phyloP scores from a whole-genome alignment of 176 grass and related monocot species.

The Aegilops tauschii region DNA sequence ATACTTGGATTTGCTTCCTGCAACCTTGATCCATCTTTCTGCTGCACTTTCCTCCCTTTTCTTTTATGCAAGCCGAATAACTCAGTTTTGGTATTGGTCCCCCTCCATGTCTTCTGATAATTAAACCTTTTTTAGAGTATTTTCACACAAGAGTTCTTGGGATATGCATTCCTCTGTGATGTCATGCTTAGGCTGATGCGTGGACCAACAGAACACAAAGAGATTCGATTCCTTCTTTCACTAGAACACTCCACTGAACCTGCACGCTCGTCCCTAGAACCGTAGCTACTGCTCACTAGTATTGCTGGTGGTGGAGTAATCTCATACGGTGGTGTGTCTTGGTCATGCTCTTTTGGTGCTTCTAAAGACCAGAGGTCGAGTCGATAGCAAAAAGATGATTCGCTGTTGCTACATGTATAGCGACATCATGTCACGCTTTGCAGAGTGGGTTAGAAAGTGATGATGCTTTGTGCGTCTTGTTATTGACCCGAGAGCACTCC shows the following conservation, averaged over 20 bases:
- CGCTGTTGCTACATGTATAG: not conserved
- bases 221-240: constrained; percentile 26
- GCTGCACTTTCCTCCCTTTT: not conserved
- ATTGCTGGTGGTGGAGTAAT: not conserved
- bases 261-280: not conserved
- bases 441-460: constrained; percentile 33
- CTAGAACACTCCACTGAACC: constrained; percentile 15
- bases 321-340: not conserved
- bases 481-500: not conserved
- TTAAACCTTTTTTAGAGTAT: not conserved
- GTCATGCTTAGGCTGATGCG: not conserved
- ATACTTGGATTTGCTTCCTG: constrained; percentile 39
- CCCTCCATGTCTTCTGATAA: not conserved
- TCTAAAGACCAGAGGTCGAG: not conserved
- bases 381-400: not conserved
- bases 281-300: not conserved
- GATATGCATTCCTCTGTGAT: not conserved
- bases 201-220: not conserved
- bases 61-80: not conserved
- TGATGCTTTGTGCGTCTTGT: not conserved
- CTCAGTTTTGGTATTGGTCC: not conserved
- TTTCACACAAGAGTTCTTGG: not conserved
- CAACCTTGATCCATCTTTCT: constrained; percentile 24
- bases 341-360: not conserved
- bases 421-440: not conserved